Base-by-base conservation (phyloP, 2,329 filamentous ascomycete genomes). In the Alternaria sp. region DNA sequence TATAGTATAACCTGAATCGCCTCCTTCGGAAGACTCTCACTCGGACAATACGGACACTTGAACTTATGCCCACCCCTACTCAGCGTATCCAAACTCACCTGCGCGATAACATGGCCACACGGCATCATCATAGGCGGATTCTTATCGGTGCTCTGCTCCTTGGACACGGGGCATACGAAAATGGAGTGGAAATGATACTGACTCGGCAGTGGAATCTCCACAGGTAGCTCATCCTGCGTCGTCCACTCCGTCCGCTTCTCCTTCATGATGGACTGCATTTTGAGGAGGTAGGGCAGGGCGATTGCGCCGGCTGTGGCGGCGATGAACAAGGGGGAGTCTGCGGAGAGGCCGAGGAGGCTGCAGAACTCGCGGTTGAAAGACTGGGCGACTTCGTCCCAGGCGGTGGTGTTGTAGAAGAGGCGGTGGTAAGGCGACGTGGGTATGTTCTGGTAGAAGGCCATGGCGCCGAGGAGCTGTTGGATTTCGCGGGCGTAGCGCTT, bases 41-140 rank as follows among this genome's bases (percentile, higher is more conserved):
- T 89, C 0, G 96, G 96, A 76, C 96, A 99, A 78, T 99, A 99
- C 0, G 96, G 96, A 75, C 96, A 99, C 80, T 99, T 99, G 85
- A 96, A 96, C 37, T 41, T 41, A 18, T 91, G 85, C 45, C 84
- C 87, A 0, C 91, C 90, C 81, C 96, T 97, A 58, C 90, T 90
- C 45, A 98, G 85, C 75, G 89, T 90, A 64, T 91, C 88, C 55
- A 99, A 82, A 33, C 91, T 94, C 75, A 97, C 94, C 68, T 90
- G 87, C 18, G 94, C 94, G 63, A 99, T 90, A 56, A 97, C 95
- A 82, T 99, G 96, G 6, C 96, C 95, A 76, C 96, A 99, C 0
- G 93, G 92, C 76, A 99, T 89, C 88, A 97, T 96, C 92, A 98
- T 96, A 2, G 96, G 94, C 11, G 96, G 96, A 78, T 99, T 99